Evolutionary conservation across 2,329 filamentous ascomycete genomes (phyloP).

Genomic region (Penicillium verrucosum): DNA sequence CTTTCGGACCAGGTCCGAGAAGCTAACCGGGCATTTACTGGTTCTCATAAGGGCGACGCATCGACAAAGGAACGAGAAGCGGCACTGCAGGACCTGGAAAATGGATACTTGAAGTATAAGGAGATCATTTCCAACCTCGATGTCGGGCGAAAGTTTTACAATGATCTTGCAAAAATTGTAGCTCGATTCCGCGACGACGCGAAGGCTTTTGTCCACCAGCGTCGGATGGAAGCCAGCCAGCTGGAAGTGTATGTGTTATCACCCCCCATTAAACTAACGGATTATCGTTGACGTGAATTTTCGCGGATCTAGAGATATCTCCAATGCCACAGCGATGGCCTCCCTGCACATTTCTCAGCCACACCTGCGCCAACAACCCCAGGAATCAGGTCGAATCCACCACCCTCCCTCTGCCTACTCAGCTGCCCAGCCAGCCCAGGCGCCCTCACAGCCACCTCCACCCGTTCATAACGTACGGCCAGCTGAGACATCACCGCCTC

Average conservation of each 20-base stretch:
- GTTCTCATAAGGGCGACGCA: conserved; percentile 65
- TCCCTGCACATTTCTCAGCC: conserved; percentile 49
- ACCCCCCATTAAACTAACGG: not conserved
- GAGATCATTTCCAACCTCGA: conserved; percentile 91
- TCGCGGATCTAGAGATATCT: conserved; percentile 49
- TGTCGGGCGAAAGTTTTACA: conserved; percentile 92
- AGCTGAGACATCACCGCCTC: conserved; percentile 31
- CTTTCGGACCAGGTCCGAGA: conserved; percentile 67
- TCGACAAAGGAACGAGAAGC: conserved; percentile 73
- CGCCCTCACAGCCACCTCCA: conserved; percentile 42
- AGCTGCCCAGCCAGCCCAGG: conserved; percentile 35
- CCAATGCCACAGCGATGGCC: conserved; percentile 55
- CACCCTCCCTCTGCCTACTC: conserved; percentile 35
- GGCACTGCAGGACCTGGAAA: conserved; percentile 82
- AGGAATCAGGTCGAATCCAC: conserved; percentile 31
- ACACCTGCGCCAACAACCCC: conserved; percentile 26
- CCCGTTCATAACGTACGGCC: conserved; percentile 42
- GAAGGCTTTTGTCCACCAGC: conserved; percentile 72
- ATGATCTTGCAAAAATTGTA: conserved; percentile 86
- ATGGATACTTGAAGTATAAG: conserved; percentile 93
- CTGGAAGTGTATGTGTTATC: conserved; percentile 65
- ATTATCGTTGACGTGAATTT: conserved; percentile 7
- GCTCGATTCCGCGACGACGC: conserved; percentile 79
- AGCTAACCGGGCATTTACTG: conserved; percentile 74
- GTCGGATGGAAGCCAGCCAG: conserved; percentile 74